Base-by-base conservation (phyloP, 1,139 yeast genomes). In the Magnusiomyces paraingens region DNA sequence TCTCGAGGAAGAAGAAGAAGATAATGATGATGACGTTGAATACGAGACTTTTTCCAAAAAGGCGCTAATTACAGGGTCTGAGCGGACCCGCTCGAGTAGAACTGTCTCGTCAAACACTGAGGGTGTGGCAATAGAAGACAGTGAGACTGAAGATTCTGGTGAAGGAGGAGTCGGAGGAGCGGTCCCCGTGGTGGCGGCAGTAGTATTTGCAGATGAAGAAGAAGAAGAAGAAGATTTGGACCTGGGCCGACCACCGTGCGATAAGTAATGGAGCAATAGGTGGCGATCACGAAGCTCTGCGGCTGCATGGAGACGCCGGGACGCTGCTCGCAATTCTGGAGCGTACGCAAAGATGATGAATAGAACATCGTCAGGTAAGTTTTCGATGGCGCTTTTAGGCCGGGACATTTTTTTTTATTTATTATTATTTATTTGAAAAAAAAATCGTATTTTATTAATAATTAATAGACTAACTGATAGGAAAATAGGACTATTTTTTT, bases 201-300 rank as follows among this genome's bases (percentile, higher is more conserved):
- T n/a, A n/a, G n/a, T n/a, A n/a, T n/a, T n/a, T n/a, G n/a, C n/a
- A n/a, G n/a, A n/a, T n/a, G n/a, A n/a, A n/a, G n/a, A n/a, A n/a
- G n/a, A n/a, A n/a, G n/a, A n/a, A n/a, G n/a, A n/a, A n/a, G n/a
- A n/a, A n/a, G 32, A 8, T 8, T 26, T 26, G 4, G 17, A 6
- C 36, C 12, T 12, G 47, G 15, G 17, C 20, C 14, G n/a, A n/a
- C 20, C 11, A 18, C 41, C 41, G 20, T 46, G n/a, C 41, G 42
- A 10, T 26, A 44, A 29, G 22, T 44, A 38, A 17, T 49, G 29
- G 22, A 41, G 39, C 4, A 55, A 32, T 2, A 17, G 6, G 36
- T 55, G 58, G 11, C 17, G 29, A 17, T 55, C 55, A 4, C 46
- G 50, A 4, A 38, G 41, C 42, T 55, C 58, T 32, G 58, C 52